Evolutionary conservation across 2,329 filamentous ascomycete genomes (phyloP), one percentile per base, ranked within the genome.

Genomic region (Microcyclosporella mali): DNA sequence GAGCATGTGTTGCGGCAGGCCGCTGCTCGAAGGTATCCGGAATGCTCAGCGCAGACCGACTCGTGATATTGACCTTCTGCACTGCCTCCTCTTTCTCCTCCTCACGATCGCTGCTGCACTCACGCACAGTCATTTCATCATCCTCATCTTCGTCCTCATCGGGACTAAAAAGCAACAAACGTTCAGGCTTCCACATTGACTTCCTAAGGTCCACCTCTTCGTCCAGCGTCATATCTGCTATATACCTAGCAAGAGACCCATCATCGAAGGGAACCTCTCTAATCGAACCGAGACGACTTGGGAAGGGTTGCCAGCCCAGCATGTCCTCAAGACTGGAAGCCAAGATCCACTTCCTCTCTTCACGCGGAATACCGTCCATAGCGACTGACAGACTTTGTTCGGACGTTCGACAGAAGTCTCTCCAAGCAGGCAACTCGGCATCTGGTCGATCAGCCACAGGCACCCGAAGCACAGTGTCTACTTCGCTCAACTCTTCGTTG

Each of bases 261-360:
- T 71, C 65, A 32, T 58, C 66, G 29, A 67, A 62, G 3, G 72
- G 62, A 9, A 69, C 66, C 11, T 70, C 62, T 8, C 57, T 61
- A 10, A 68, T 45, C 6, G 63, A 62, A 2, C 56, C 64, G 1
- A 69, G 51, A n/a, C 66, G 62, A 3, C 57, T 56, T 2, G 66
- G 61, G 41, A 78, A 75, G 2, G 73, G 70, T 18, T 46, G 59
- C 74, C 74, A 78, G 3, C 52, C 60, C 9, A 78, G 50, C 2
- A 61, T 57, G 19, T 61, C 55, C 27, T 73, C 65, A 3, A 70
- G 47, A 35, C 60, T 63, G 4, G 62, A 61, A 3, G 66, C 44
- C 3, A 65, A 66, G 45, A 56, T 59, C 73, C 73, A 77, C 4
- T 55, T 57, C 9, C 51, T 28, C 59, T 57, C n/a, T 53, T 53